Evolutionary conservation across 495 filamentous ascomycete species (phyloP).

Genomic region (Hypomontagnella submonticulosa): DNA sequence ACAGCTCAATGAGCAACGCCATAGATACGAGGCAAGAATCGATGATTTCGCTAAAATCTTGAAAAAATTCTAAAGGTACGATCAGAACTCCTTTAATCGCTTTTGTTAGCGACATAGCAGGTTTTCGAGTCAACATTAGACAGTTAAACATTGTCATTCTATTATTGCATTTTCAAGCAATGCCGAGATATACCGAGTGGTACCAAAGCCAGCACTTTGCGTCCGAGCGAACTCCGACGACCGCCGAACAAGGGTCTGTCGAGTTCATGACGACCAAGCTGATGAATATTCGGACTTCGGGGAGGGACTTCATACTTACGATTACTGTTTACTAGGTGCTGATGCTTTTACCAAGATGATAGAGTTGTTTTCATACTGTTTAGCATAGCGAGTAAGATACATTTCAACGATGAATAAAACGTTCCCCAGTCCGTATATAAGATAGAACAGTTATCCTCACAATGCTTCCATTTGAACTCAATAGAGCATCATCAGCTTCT

Average conservation of each 20-base stretch:
- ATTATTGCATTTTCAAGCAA: neutral
- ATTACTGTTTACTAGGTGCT: neutral
- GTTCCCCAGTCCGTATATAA: constrained; percentile 11
- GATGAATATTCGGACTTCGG: constrained; percentile 29
- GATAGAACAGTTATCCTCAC: neutral
- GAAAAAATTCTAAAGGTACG: constrained; percentile 5
- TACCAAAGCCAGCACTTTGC: neutral
- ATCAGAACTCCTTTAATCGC: neutral
- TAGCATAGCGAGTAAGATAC: neutral
- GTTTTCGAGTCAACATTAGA: too few species aligned
- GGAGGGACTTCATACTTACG: neutral
- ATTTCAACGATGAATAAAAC: neutral
- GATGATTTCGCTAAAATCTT: constrained; percentile 25
- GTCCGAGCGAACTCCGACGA: constrained; percentile 33
- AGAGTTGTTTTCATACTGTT: neutral
- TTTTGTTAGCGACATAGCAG: too few species aligned
- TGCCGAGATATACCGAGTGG: constrained; percentile 11
- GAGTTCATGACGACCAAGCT: constrained; percentile 1
- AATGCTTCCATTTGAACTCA: constrained; percentile 1
- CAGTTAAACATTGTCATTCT: too few species aligned
- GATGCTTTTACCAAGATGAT: neutral
- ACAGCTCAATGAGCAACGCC: constrained; percentile 15
- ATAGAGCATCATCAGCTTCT: neutral
- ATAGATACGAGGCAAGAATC: constrained; percentile 17
- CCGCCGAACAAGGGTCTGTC: constrained; percentile 16